A percentile compares a stretch with the other conserved stretches of the same genome.
Conservation (phyloP, 1,284 basidiomycete genomes). For the Microbotryomycetes sp. region DNA sequence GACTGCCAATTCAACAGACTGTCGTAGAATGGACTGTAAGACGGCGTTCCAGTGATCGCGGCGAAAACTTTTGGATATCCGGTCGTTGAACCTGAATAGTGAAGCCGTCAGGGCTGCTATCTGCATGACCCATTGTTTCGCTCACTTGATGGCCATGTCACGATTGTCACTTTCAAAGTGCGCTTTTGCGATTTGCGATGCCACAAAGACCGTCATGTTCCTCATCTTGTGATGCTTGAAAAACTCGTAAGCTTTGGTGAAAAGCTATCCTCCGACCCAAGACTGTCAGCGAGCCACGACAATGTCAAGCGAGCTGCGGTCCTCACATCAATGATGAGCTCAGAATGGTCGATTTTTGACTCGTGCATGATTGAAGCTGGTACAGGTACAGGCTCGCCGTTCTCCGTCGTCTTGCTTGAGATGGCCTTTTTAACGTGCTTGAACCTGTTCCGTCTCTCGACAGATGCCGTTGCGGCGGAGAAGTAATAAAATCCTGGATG, state of each 20-base stretch:
- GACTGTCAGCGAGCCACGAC: too few relatives aligned
- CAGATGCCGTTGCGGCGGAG: constrained; percentile 73
- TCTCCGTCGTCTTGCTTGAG: constrained; percentile 24
- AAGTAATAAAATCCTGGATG: constrained; percentile 88
- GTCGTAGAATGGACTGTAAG: constrained; percentile 59
- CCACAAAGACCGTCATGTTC: constrained; percentile 73
- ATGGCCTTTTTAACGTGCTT: constrained; percentile 43
- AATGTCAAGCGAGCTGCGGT: not conserved
- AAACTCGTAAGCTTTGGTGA: constrained; percentile 80
- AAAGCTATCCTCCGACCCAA: constrained; percentile 51
- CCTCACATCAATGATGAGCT: constrained; percentile 69
- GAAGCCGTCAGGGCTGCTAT: not conserved
- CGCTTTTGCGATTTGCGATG: constrained; percentile 73
- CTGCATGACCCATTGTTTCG: constrained; percentile 4
- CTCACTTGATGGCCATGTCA: constrained; percentile 70
- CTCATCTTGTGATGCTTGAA: constrained; percentile 68
- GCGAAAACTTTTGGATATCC: constrained; percentile 76
- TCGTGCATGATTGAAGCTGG: constrained; percentile 62
- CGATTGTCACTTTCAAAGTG: constrained; percentile 69
- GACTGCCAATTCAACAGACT: constrained; percentile 73
- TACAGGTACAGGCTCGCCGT: constrained; percentile 2
- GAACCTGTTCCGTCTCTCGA: constrained; percentile 62
- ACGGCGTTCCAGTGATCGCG: constrained; percentile 67
- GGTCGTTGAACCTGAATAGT: constrained; percentile 66
- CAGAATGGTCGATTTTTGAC: constrained; percentile 77